Percentiles rank a stretch among this genome's conserved stretches.
These are phyloP conservation scores for Gracilaria domingensis DNA, from an alignment of 23 red algal species.

Conservation along the genomic window DNA sequence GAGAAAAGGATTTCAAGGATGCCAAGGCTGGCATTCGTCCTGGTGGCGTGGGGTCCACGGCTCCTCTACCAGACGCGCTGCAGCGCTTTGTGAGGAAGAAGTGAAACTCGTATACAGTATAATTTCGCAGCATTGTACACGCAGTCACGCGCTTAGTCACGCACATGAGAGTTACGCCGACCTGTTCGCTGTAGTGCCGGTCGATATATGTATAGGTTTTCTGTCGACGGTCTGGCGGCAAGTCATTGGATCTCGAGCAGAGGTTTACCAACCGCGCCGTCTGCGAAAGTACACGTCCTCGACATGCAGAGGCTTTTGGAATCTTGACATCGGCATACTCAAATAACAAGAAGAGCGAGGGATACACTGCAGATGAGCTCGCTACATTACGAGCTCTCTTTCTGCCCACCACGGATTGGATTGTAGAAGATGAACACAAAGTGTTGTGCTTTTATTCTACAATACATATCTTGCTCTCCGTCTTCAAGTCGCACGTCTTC, in stretches of 20 bases:
- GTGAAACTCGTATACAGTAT: no score
- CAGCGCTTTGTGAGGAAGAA: conserved; percentile 35
- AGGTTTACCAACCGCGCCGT: no score
- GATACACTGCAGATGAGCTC: background rate
- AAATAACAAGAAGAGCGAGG: background rate
- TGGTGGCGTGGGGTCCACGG: background rate
- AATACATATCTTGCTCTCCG: background rate
- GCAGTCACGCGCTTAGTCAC: no score
- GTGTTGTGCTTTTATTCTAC: background rate
- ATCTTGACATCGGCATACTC: background rate
- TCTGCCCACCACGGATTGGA: background rate
- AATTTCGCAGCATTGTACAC: no score
- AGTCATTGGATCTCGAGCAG: no score
- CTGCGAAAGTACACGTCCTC: no score
- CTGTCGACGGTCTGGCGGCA: no score
- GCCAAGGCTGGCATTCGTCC: background rate
- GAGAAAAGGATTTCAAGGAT: conserved; percentile 9
- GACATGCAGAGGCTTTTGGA: no score
- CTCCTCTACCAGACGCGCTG: conserved; percentile 34
- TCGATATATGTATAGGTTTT: no score
- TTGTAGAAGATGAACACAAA: background rate
- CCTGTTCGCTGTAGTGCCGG: no score
- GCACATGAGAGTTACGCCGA: no score
- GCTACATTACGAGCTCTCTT: background rate
- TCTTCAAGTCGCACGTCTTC: background rate